A percentile compares a stretch with the other conserved stretches of the same genome.
Conservation (phyloP, 345 rosid genomes). For the Corymbia maculata region DNA sequence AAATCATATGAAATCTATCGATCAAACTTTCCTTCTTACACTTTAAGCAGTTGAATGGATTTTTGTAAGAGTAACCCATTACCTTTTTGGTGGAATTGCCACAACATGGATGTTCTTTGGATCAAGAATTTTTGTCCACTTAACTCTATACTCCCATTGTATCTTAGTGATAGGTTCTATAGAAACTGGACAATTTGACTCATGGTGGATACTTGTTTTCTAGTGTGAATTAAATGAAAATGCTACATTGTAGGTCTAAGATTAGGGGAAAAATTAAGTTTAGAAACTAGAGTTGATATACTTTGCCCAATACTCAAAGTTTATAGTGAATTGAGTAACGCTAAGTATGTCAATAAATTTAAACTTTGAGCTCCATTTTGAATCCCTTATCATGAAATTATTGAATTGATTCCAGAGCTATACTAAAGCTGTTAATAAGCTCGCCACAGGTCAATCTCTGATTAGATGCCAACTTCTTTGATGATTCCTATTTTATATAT, state of each 20-base stretch:
- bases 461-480: background rate
- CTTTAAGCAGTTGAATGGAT: background rate
- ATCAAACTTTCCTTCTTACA: background rate
- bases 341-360: background rate
- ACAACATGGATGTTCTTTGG: background rate
- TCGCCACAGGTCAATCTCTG: background rate
- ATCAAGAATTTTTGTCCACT: background rate
- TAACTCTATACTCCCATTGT: background rate
- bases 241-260: background rate
- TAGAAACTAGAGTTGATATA: background rate
- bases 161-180: background rate
- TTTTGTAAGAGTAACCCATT: background rate
- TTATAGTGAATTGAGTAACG: background rate
- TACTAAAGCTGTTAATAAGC: background rate
- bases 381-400: background rate
- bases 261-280: background rate
- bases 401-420: background rate
- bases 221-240: fast-evolving
- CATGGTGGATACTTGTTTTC: background rate
- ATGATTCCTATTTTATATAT: background rate
- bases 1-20: background rate
- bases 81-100: background rate
- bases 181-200: fast-evolving
- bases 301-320: fast-evolving
- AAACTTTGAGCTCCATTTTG: background rate